Percentiles rank a stretch among this genome's conserved stretches.
These are phyloP conservation scores for Staphylotrichum tortipilum DNA, from an alignment of 495 filamentous ascomycete species.

Conservation along the genomic window DNA sequence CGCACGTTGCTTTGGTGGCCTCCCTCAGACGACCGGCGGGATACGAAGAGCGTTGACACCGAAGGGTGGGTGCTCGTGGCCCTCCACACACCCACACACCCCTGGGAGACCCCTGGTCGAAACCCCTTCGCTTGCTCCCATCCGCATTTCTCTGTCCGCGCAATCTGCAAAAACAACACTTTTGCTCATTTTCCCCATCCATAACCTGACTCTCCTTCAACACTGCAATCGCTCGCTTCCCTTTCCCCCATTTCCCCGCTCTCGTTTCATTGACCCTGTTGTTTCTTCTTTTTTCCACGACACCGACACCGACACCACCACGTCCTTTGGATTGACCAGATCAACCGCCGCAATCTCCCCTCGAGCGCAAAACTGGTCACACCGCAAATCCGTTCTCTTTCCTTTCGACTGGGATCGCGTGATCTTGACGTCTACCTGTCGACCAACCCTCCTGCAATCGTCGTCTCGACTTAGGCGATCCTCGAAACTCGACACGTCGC, in stretches of 20 bases:
- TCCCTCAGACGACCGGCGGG: too few relatives aligned
- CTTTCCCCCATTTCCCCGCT: conserved; percentile 7
- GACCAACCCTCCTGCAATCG: conserved; percentile 9
- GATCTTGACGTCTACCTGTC: neutral
- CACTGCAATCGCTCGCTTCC: conserved; percentile 15
- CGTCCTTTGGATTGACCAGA: neutral
- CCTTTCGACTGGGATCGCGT: too few relatives aligned
- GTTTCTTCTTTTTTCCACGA: neutral
- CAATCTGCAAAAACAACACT: conserved; percentile 3
- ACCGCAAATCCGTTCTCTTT: conserved; percentile 10
- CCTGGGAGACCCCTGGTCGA: neutral
- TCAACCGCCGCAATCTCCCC: neutral
- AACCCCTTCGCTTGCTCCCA: neutral
- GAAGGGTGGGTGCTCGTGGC: neutral
- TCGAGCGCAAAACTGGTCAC: conserved; percentile 1
- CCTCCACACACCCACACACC: neutral
- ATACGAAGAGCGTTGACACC: neutral
- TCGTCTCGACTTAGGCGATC: neutral
- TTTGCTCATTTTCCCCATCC: neutral
- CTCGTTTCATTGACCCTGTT: conserved; percentile 7
- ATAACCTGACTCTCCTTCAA: conserved; percentile 4
- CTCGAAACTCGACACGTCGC: neutral
- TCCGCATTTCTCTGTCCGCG: neutral
- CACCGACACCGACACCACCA: neutral
- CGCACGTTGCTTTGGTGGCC: conserved; percentile 1